Base-by-base conservation (phyloP, 1,284 basidiomycete genomes). In the Pascua guehoae region DNA sequence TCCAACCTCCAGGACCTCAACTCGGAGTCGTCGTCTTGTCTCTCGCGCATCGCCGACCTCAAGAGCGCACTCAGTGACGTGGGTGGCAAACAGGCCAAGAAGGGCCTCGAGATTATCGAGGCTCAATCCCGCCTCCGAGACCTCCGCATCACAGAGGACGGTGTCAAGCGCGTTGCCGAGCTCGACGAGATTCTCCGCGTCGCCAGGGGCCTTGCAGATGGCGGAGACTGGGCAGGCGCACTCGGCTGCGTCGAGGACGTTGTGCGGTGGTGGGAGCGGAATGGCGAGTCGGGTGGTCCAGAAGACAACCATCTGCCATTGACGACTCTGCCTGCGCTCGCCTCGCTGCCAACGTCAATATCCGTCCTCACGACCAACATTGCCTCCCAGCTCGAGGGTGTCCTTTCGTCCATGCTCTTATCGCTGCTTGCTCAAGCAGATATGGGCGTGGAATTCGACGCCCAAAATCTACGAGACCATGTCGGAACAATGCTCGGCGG, bases 1-100 rank as follows among this genome's bases (percentile, higher is more conserved):
- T 86, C 91, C 10, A 98, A 98, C 72, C 81, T 98, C 12, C 90
- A 97, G 69, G 88, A 92, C 62, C 83, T 98, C 7, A 89, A 92
- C 68, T 85, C 88, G 7, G 91, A 97, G 72, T 93, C 91, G 0
- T 83, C 87, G 40, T 84, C 86, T 37, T 95, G 93, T 67, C 80
- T 98, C 5, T 76, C 80, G 24, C 86, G 89, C 53, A 91, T 98
- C 60, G 80, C 82, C 5, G 80, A 84, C 36, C 82, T 98, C 11
- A 87, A 89, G 39, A 72, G 75, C 0, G 83, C 90, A 59, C 81
- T 98, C 9, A 81, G 81, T 41, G 84, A 88, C 36, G 87, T 97
- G 3, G 90, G 94, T 64, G 82, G 85, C 61, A 83, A 85, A 54
- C 84, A 86, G 32, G 89, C 91, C 0, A 83, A 86, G 63, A 85